Percentiles rank a stretch among this genome's conserved stretches.
phyloP scores from a whole-genome alignment of 768 basidiomycete genomes.

The Tephrocybe sp. region DNA sequence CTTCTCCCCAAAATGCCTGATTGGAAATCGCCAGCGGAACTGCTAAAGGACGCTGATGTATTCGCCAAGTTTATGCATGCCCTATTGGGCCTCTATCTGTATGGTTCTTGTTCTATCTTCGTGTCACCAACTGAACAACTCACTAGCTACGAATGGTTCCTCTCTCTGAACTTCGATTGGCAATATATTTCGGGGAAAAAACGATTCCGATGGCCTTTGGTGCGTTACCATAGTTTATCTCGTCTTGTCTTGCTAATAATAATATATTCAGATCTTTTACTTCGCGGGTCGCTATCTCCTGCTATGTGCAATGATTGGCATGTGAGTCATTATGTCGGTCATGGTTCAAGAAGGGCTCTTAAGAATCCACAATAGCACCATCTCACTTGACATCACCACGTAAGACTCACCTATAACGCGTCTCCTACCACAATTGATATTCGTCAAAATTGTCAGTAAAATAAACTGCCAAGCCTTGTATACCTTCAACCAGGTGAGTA shows the following conservation, averaged over 20 bases:
- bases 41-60: conserved; percentile 42
- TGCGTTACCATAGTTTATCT: conserved; percentile 33
- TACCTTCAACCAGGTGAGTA: conserved; percentile 55
- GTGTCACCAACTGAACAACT: neutral
- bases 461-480: conserved; percentile 63
- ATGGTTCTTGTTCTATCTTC: conserved; percentile 18
- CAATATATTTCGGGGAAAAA: conserved; percentile 54
- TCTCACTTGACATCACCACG: conserved; percentile 49
- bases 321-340: conserved; percentile 40
- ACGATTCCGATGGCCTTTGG: conserved; percentile 67
- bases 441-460: conserved; percentile 27
- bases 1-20: conserved; percentile 38
- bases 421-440: neutral
- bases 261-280: conserved; percentile 51
- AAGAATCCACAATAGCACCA: conserved; percentile 31
- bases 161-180: conserved; percentile 64
- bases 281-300: conserved; percentile 65
- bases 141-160: conserved; percentile 59
- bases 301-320: conserved; percentile 63
- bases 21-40: conserved; percentile 50
- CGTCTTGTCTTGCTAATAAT: neutral
- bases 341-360: neutral
- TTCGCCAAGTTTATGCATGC: conserved; percentile 56
- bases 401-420: conserved; percentile 18
- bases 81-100: conserved; percentile 57